phyloP scores from a whole-genome alignment of 352 stramenopile genomes.

The Phytophthora capsici region DNA sequence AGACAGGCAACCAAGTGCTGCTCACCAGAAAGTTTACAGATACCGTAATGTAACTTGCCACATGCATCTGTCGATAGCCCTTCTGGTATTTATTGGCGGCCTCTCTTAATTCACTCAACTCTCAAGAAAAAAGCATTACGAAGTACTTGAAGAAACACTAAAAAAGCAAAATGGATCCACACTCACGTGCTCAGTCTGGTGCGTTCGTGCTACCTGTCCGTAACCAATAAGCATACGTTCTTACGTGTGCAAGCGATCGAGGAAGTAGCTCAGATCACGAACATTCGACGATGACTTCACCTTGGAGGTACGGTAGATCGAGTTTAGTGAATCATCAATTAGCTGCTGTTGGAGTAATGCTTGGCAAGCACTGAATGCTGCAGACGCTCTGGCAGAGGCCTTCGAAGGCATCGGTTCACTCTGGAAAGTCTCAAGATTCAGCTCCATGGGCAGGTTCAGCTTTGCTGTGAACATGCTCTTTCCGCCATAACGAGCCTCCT shows the following conservation, averaged over 20 bases:
- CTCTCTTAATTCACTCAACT: not conserved
- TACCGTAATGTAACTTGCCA: no score
- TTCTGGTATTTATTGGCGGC: no score
- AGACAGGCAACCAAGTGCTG: not conserved
- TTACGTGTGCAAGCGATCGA: conserved; percentile 51
- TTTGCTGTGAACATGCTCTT: conserved; percentile 56
- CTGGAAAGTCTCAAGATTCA: conserved; percentile 55
- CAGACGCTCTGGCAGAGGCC: conserved; percentile 58
- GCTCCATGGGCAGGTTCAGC: conserved; percentile 57
- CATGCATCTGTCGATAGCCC: no score
- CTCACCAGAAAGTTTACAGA: conserved; percentile 1
- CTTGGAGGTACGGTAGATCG: conserved; percentile 75
- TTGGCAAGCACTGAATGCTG: conserved; percentile 66
- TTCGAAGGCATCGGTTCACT: conserved; percentile 65
- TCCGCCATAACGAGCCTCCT: conserved; percentile 35
- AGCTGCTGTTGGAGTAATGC: conserved; percentile 54
- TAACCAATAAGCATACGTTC: not conserved
- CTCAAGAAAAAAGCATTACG: not conserved
- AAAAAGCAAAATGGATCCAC: not conserved
- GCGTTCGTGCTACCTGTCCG: not conserved
- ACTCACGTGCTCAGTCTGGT: no score
- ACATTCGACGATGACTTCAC: conserved; percentile 40
- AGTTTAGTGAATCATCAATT: conserved; percentile 76
- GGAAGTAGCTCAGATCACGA: conserved; percentile 64
- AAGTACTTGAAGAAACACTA: not conserved